phyloP scores from a whole-genome alignment of 768 basidiomycete species.

The Mrakia blollopis region DNA sequence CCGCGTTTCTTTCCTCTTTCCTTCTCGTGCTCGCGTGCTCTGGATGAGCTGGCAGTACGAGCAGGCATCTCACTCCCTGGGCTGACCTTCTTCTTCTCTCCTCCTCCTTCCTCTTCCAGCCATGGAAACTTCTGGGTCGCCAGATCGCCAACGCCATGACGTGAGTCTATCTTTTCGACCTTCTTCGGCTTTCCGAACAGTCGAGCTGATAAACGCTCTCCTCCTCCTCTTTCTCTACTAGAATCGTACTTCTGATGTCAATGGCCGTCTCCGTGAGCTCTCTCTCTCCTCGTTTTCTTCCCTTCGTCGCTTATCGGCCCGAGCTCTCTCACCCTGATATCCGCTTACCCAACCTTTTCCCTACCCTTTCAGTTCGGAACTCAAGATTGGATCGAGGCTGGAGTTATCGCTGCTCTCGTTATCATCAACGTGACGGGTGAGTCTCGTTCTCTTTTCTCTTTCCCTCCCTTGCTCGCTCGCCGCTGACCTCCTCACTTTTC shows the following conservation, averaged over 20 bases:
- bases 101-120: constrained; percentile 38
- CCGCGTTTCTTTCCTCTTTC: not conserved
- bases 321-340: not conserved
- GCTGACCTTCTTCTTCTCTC: constrained; percentile 10
- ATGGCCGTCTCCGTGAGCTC: constrained; percentile 52
- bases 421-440: constrained; percentile 40
- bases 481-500: not conserved
- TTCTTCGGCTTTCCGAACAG: no score
- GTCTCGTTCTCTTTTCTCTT: not conserved
- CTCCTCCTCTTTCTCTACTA: constrained; percentile 17
- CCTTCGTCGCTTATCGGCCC: not conserved
- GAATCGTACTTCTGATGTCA: constrained; percentile 38
- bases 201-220: not conserved
- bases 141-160: constrained; percentile 49
- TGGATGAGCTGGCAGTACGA: not conserved
- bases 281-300: constrained; percentile 25
- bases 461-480: no score
- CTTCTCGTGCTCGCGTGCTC: not conserved
- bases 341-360: not conserved
- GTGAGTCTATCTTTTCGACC: constrained; percentile 30
- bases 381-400: constrained; percentile 33
- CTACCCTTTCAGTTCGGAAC: constrained; percentile 30
- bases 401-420: constrained; percentile 44
- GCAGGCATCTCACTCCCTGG: not conserved
- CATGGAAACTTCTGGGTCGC: constrained; percentile 33